These are phyloP conservation scores for Fusarium falciforme DNA, from an alignment of 2,329 filamentous ascomycete species.

Conservation along the genomic window DNA sequence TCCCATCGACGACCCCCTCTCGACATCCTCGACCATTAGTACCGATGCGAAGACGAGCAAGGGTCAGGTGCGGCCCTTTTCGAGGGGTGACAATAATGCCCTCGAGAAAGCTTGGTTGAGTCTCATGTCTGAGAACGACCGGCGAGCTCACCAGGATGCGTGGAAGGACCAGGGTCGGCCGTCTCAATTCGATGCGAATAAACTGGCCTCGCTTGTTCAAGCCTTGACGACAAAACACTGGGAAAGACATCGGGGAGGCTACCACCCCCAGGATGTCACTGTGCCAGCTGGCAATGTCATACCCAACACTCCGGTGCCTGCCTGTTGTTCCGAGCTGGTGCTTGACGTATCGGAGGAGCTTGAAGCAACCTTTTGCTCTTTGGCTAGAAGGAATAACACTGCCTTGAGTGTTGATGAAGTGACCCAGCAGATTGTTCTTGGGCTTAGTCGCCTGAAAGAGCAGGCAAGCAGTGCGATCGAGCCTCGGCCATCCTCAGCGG, in stretches of 20 bases:
- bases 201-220: conserved; percentile 51
- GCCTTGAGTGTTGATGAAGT: conserved; percentile 58
- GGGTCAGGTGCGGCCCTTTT: conserved; percentile 80
- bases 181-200: conserved; percentile 25
- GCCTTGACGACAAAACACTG: conserved; percentile 59
- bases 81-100: conserved; percentile 80
- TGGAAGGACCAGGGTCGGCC: conserved; percentile 30
- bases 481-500: conserved; percentile 22
- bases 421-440: conserved; percentile 58
- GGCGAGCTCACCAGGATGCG: conserved; percentile 58
- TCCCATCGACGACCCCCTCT: conserved; percentile 90
- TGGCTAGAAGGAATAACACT: conserved; percentile 55
- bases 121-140: conserved; percentile 63
- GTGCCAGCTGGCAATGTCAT: conserved; percentile 44
- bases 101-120: conserved; percentile 82
- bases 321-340: conserved; percentile 63
- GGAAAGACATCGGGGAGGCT: conserved; percentile 57
- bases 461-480: conserved; percentile 28
- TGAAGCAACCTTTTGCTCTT: conserved; percentile 61
- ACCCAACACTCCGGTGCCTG: conserved; percentile 47
- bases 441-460: conserved; percentile 36
- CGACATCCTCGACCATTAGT: conserved; percentile 66
- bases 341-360: conserved; percentile 61
- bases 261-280: conserved; percentile 46
- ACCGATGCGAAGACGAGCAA: conserved; percentile 64